phyloP scores from a whole-genome alignment of 371 early-diverging fungal genomes.

The Funneliformis caledonium region DNA sequence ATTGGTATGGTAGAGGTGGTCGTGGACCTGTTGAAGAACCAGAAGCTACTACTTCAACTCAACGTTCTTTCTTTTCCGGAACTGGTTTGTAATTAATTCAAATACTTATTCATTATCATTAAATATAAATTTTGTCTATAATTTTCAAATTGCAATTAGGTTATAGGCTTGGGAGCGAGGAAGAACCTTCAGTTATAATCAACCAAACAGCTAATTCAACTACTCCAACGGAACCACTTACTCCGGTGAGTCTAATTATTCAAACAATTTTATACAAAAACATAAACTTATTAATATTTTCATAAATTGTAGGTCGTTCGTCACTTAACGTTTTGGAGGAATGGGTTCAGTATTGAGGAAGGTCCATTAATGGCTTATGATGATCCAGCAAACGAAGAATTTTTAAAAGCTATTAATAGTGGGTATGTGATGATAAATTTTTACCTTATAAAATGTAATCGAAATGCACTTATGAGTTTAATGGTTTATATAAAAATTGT shows the following conservation, averaged over 20 bases:
- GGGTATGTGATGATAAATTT: slow-evolving; percentile 62
- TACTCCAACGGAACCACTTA: slow-evolving; percentile 38
- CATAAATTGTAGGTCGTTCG: slow-evolving; percentile 59
- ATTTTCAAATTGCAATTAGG: slow-evolving; percentile 12
- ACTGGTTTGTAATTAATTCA: slow-evolving; percentile 54
- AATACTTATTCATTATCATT: neutral
- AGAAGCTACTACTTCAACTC: slow-evolving; percentile 25
- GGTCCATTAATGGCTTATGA: slow-evolving; percentile 85
- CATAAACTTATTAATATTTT: slow-evolving; percentile 48
- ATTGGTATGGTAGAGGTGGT: slow-evolving; percentile 54
- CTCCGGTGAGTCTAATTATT: slow-evolving; percentile 43
- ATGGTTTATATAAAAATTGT: no score
- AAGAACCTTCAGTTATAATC: slow-evolving; percentile 57
- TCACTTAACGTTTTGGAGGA: slow-evolving; percentile 91
- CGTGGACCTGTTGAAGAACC: slow-evolving; percentile 55
- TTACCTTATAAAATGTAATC: neutral
- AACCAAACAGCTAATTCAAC: neutral
- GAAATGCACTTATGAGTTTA: neutral
- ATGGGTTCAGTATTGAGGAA: slow-evolving; percentile 95
- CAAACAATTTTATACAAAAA: slow-evolving; percentile 50
- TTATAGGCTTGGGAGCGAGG: slow-evolving; percentile 66
- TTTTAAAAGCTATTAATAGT: slow-evolving; percentile 82
- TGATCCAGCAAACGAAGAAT: slow-evolving; percentile 85
- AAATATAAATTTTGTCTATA: no score
- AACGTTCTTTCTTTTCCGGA: slow-evolving; percentile 65